A percentile compares a stretch with the other conserved stretches of the same genome.
These are phyloP conservation scores for Calonectria pauciramosa DNA, from an alignment of 2,329 filamentous ascomycete species.

Conservation along the genomic window DNA sequence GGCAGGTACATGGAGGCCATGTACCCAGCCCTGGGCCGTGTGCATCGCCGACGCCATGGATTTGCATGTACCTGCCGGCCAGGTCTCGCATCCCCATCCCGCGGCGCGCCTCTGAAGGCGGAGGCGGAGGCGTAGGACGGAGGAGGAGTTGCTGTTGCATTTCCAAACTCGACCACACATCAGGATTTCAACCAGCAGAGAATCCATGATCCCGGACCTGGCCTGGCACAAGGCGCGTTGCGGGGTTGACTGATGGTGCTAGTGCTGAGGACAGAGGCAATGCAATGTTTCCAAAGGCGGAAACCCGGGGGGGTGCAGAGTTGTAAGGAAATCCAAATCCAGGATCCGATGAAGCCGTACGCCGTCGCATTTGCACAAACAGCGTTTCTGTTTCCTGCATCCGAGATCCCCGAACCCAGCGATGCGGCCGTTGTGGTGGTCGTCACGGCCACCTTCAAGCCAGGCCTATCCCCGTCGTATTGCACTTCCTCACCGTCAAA, in stretches of 20 bases:
- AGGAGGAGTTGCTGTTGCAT: not conserved
- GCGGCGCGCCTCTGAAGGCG: not conserved
- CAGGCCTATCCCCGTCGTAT: not conserved
- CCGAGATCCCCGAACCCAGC: constrained; percentile 20
- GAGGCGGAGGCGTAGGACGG: not conserved
- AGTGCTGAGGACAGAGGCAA: constrained; percentile 33
- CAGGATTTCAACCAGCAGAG: constrained; percentile 17
- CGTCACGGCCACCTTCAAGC: not conserved
- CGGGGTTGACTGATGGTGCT: constrained; percentile 41
- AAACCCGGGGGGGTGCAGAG: constrained; percentile 26
- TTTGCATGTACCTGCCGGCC: constrained; percentile 7
- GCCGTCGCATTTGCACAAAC: not conserved
- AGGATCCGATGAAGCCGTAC: constrained; percentile 24
- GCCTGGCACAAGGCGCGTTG: constrained; percentile 30
- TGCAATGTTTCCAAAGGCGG: constrained; percentile 38
- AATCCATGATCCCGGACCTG: constrained; percentile 33
- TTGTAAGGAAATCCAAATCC: not conserved
- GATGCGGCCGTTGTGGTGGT: constrained; percentile 1
- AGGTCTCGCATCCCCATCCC: constrained; percentile 3
- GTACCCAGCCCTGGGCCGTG: constrained; percentile 12
- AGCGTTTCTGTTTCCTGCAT: not conserved
- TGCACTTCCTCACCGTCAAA: not conserved
- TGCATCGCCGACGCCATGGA: constrained; percentile 10
- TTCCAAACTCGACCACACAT: not conserved
- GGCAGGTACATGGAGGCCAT: constrained; percentile 23